Evolutionary conservation across 768 basidiomycete genomes (phyloP), one percentile per base, ranked within the genome.

Genomic region (Baorangia bicolor): DNA sequence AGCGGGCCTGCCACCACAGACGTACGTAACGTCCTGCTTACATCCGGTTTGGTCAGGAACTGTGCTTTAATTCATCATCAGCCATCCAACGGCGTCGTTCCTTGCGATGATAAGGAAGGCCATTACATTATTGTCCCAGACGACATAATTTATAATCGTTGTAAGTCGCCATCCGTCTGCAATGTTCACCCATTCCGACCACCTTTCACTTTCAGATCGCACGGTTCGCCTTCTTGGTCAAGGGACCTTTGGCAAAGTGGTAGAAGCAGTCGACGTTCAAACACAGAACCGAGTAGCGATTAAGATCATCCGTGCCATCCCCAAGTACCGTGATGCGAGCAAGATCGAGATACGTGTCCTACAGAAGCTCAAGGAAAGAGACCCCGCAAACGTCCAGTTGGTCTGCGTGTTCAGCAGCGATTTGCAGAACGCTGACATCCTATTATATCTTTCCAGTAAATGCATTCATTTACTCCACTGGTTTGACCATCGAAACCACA

Each of bases 201-300:
- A 64, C 49, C 35, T 49, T 39, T 33, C 53, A 37, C 40, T 59
- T 56, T 14, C 65, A 98, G 96, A 98, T 83, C 91, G 90, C 45
- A 98, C 95, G 39, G 85, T 95, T 57, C 82, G 86, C 55, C 78
- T 95, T 23, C 79, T 99, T 6, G 97, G 97, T 18, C 96, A 98
- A 76, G 97, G 97, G 13, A 98, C 97, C 14, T 99, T 98, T 68
- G 97, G 97, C 63, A 99, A 98, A 73, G 97, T 99, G 30, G 94
- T 99, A 45, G 92, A 98, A 72, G 94, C 94, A 8, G 72, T 89
- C 63, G 92, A 97, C 76, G 82, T 83, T 39, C 80, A 85, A 60
- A 88, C 83, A 27, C 83, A 88, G 57, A 79, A 77, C 62, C 78
- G 85, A 65, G 95, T 98, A 31, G 97, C 97, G 48, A 94, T 99